Evolutionary conservation across 169 alveolate genomes (phyloP), one percentile per base, ranked within the genome.

Genomic region (Eimeria sp.): DNA sequence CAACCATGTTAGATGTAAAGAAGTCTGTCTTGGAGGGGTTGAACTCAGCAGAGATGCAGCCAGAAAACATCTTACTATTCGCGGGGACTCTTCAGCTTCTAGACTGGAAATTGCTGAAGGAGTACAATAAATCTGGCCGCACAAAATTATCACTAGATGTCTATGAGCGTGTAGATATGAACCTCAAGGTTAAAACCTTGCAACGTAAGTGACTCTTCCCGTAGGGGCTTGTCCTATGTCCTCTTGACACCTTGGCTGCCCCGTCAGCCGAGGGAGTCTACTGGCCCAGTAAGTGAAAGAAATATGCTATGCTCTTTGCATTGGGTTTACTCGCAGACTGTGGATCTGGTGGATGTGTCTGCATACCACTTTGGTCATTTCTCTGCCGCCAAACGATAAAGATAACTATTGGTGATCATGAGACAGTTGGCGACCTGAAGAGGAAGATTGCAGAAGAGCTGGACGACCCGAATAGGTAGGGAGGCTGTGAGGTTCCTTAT

Each of bases 291-390:
- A 30, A 7, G 47, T 11, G 49, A 13, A 45, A 70, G 18, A 27
- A 30, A 5, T 16, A 20, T 34, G 1, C 63, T 18, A 20, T 16
- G 90, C 82, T 9, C 11, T 43, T 34, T 67, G 96, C 70, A 1
- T 51, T 70, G 65, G 14, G 6, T 40, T 4, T 45, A 30, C 57
- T 43, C 65, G n/a, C 88, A 94, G 96, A 94, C 7, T 94, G 89
- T 57, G 96, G 96, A 27, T 22, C 67, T 22, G 96, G 96, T 2
- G 89, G 82, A 18, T 94, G 96, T 65, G 96, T 94, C 43, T 67
- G 83, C 27, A 54, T 94, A 51, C 96, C 96, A n/a, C 3, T 94
- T 51, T 94, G 96, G 96, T 89, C 96, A 6, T 70, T 94, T 27
- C 83, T 75, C 58, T 94, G 96, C 34, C 96, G 94, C 63, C 96